phyloP scores from a whole-genome alignment of 805 yeast species.

The Spathaspora arborariae region DNA sequence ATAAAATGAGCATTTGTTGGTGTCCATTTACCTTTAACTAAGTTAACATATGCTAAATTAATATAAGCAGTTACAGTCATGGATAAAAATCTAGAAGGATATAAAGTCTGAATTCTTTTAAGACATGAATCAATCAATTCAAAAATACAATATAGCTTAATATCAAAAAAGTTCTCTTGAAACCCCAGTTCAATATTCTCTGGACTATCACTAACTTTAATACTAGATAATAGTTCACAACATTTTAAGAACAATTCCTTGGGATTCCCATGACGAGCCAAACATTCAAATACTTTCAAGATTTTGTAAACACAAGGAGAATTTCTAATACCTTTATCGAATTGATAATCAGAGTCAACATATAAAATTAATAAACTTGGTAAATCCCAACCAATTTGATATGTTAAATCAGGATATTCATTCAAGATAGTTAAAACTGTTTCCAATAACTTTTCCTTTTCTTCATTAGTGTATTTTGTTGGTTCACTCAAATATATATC shows the following conservation, averaged over 20 bases:
- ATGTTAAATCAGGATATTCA: slow-evolving; percentile 46
- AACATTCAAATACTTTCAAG: slow-evolving; percentile 53
- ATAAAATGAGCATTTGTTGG: slow-evolving; percentile 35
- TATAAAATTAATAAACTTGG: slow-evolving; percentile 63
- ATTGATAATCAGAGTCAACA: slow-evolving; percentile 36
- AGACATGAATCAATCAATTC: slow-evolving; percentile 62
- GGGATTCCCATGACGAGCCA: slow-evolving; percentile 72
- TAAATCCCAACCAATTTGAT: slow-evolving; percentile 89
- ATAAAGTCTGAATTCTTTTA: slow-evolving; percentile 58
- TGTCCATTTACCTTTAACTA: slow-evolving; percentile 4
- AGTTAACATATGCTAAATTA: slow-evolving; percentile 30
- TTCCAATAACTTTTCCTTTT: slow-evolving; percentile 47
- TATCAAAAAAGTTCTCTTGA: slow-evolving; percentile 36
- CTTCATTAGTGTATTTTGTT: slow-evolving; percentile 40
- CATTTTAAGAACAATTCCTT: slow-evolving; percentile 72
- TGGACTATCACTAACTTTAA: slow-evolving; percentile 23
- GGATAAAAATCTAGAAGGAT: slow-evolving; percentile 77
- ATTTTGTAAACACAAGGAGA: slow-evolving; percentile 38
- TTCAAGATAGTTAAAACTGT: slow-evolving; percentile 42
- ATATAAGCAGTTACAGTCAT: slow-evolving; percentile 61
- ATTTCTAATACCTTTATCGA: slow-evolving; percentile 24
- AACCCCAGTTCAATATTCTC: slow-evolving; percentile 8
- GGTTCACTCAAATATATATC: slow-evolving; percentile 58
- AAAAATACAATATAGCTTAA: slow-evolving; percentile 62
- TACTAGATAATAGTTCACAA: slow-evolving; percentile 55